Base-by-base conservation (phyloP, 2,329 filamentous ascomycete genomes). In the Alternaria solani region DNA sequence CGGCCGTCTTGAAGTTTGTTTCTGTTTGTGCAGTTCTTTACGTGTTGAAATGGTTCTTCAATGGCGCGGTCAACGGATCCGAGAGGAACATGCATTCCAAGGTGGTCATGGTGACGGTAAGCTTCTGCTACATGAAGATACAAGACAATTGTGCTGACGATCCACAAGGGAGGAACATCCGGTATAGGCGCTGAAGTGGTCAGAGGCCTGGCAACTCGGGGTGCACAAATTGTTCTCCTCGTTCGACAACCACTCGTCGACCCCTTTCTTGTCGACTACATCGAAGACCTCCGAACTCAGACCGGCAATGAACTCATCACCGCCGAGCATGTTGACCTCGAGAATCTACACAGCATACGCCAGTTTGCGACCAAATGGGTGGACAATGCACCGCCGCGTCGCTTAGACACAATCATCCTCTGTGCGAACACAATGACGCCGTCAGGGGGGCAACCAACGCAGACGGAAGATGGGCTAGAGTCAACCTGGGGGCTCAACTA, bases 311-410 rank as follows among this genome's bases (percentile, higher is more conserved):
- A 94, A 59, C 85, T 99, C 73, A 92, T 99, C 69, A 98, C 96
- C 72, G 93, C 95, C 61, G 95, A 99, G 79, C 92, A 97, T 80
- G 93, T 97, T 70, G 93, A 99, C 75, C 87, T 99, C 28, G 82
- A 90, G 12, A 94, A 91, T 16, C 83, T 99, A n/a, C 88, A 97
- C 77, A 96, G 92, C 77, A 90, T 99, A 70, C 91, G 95, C 39
- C 86, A 89, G 64, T 99, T 99, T 77, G 95, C 95, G 12, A 99
- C 95, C 0, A 94, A 93, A 82, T 99, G 96, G 94, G 93, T 99
- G 67, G 94, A 99, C 78, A 98, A 97, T 78, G 87, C 91, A 23
- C 94, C 95, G 3, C 92, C 94, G 8, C 86, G 96, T 57, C 85
- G 96, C 48, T 82, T 99, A 7, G 95, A 99, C 78, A 94, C 94